Evolutionary conservation across 163 green algal genomes (phyloP).

Genomic region (Scenedesmus sp.): DNA sequence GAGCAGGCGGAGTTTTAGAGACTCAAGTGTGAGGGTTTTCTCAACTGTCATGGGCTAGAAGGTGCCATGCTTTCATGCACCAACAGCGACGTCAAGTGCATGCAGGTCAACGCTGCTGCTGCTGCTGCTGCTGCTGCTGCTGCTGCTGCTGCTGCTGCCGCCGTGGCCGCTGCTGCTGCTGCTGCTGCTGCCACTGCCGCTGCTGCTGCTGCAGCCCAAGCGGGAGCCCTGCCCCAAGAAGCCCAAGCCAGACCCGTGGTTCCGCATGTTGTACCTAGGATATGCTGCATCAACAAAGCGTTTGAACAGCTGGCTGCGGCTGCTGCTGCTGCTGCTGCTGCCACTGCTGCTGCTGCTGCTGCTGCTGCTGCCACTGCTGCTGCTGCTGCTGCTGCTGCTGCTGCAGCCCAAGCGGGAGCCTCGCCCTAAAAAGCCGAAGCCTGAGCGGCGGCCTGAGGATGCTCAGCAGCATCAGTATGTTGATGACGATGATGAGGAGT

Average conservation of each 20-base stretch:
- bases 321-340: too few species aligned
- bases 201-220: slow-evolving; percentile 32
- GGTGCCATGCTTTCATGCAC: too few species aligned
- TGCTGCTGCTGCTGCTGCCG: not conserved
- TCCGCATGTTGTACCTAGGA: too few species aligned
- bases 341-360: too few species aligned
- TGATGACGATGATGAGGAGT: slow-evolving; percentile 35
- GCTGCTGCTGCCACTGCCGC: not conserved
- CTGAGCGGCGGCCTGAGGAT: slow-evolving; percentile 2
- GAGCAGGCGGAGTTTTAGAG: slow-evolving; percentile 3
- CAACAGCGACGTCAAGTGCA: not conserved
- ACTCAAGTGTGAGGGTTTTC: too few species aligned
- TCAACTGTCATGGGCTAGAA: too few species aligned
- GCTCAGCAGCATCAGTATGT: slow-evolving; percentile 21
- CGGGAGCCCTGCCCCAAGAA: slow-evolving; percentile 37
- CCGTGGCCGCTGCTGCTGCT: slow-evolving; percentile 4
- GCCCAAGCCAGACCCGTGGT: slow-evolving; percentile 16
- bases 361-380: not conserved
- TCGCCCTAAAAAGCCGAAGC: slow-evolving; percentile 20
- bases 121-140: slow-evolving; percentile 9
- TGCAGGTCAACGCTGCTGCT: not conserved
- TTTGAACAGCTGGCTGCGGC: too few species aligned
- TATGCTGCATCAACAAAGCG: too few species aligned
- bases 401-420: slow-evolving; percentile 30
- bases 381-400: not conserved